phyloP scores from a whole-genome alignment of 176 grass and related monocot genomes.

The Musa acuminata region DNA sequence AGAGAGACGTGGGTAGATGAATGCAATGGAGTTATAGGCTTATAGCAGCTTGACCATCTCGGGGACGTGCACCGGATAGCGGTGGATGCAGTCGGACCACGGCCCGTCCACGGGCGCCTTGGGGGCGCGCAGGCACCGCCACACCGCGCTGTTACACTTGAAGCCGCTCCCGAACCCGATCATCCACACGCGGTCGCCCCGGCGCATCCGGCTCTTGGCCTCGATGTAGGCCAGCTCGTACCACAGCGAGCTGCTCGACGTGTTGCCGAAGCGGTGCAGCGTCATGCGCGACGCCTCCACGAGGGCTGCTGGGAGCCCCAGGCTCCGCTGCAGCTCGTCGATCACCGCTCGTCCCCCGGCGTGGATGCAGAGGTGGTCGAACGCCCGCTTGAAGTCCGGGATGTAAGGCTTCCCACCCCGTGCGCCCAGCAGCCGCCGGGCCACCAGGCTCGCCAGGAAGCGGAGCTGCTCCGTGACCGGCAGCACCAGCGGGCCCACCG shows the following conservation, averaged over 20 bases:
- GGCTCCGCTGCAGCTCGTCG: slow-evolving; percentile 64
- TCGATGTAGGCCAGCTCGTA: slow-evolving; percentile 2
- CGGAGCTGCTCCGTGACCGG: slow-evolving; percentile 13
- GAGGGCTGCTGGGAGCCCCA: slow-evolving; percentile 16
- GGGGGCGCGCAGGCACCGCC: slow-evolving; percentile 64
- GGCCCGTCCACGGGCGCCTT: slow-evolving; percentile 28
- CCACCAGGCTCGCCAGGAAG: slow-evolving; percentile 8
- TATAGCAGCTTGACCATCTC: not conserved
- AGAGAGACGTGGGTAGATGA: no score
- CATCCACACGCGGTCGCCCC: slow-evolving; percentile 4
- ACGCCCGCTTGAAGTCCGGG: slow-evolving; percentile 87
- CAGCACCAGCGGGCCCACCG: slow-evolving; percentile 7
- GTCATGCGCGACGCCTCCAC: slow-evolving; percentile 11
- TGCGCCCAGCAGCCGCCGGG: not conserved
- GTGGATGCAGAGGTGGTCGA: slow-evolving; percentile 93
- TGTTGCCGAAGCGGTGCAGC: slow-evolving; percentile 8
- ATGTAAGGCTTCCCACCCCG: slow-evolving; percentile 29
- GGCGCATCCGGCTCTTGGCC: not conserved
- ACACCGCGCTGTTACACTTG: slow-evolving; percentile 98
- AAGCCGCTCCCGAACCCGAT: slow-evolving; percentile 82
- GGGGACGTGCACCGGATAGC: not conserved
- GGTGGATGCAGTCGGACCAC: not conserved
- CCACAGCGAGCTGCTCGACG: slow-evolving; percentile 6
- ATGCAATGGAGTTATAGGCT: not conserved
- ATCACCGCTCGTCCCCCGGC: slow-evolving; percentile 64